Conservation (phyloP, 441 rosid species). For the Erodium trifolium region DNA sequence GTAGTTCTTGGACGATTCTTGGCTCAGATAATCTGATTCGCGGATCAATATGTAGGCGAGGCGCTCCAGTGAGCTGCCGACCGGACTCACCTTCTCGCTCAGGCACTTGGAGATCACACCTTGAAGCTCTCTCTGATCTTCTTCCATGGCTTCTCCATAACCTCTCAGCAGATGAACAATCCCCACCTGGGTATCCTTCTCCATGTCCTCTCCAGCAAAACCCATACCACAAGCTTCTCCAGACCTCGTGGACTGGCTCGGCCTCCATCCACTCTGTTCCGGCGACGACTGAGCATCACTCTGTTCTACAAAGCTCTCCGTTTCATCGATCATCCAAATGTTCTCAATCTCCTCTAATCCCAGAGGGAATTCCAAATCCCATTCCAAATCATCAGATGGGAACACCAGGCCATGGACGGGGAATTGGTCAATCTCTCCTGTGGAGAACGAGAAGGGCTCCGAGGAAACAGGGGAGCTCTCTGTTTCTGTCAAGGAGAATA, state of each 20-base stretch:
- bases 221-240: too few species aligned
- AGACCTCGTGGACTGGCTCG: too few species aligned
- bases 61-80: conserved; percentile 38
- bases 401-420: not conserved
- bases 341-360: conserved; percentile 24
- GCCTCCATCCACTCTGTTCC: conserved; percentile 7
- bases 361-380: conserved; percentile 25
- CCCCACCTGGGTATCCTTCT: conserved; percentile 7
- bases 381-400: conserved; percentile 19
- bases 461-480: conserved; percentile 24
- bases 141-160: conserved; percentile 45
- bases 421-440: conserved; percentile 14
- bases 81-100: conserved; percentile 32
- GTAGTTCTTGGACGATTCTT: conserved; percentile 25
- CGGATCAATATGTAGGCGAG: conserved; percentile 27
- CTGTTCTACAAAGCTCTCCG: conserved; percentile 16
- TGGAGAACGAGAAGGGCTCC: not conserved
- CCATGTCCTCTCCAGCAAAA: not conserved
- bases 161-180: conserved; percentile 44
- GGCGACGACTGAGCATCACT: not conserved
- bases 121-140: conserved; percentile 32
- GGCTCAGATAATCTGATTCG: conserved; percentile 17
- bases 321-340: conserved; percentile 17
- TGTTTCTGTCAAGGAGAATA: conserved; percentile 13
- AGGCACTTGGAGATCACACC: conserved; percentile 33